A percentile compares a stretch with the other conserved stretches of the same genome.
phyloP scores from a whole-genome alignment of 768 basidiomycete species.

The Tylopilus balloui region DNA sequence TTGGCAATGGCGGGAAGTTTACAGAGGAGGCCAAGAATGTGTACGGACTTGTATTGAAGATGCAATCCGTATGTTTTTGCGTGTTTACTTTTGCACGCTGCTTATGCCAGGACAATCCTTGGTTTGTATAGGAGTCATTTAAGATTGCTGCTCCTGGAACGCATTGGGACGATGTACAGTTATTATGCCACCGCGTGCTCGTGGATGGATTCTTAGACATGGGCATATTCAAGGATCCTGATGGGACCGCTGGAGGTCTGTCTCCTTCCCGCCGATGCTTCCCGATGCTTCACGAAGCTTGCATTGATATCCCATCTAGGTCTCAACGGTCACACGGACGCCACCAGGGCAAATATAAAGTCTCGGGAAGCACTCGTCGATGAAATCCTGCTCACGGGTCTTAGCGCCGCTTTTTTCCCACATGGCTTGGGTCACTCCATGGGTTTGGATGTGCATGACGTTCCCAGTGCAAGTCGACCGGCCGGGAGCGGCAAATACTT shows the following conservation, averaged over 20 bases:
- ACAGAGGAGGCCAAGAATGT: constrained; percentile 76
- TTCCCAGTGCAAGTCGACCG: constrained; percentile 79
- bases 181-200: constrained; percentile 78
- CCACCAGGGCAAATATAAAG: constrained; percentile 4
- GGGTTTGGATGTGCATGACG: constrained; percentile 94
- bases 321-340: not conserved
- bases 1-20: constrained; percentile 93
- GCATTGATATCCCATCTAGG: constrained; percentile 1
- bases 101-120: not conserved
- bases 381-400: constrained; percentile 69
- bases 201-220: constrained; percentile 76
- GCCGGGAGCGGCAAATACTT: constrained; percentile 42
- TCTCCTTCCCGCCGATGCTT: not conserved
- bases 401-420: constrained; percentile 87
- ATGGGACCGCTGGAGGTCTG: constrained; percentile 26
- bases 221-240: constrained; percentile 78
- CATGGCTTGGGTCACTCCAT: constrained; percentile 90
- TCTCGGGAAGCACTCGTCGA: constrained; percentile 24
- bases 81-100: not conserved
- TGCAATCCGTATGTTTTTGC: constrained; percentile 65
- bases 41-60: constrained; percentile 81
- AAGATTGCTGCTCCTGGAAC: constrained; percentile 66
- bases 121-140: constrained; percentile 57
- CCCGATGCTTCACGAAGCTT: not conserved
- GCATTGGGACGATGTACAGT: constrained; percentile 88